Evolutionary conservation across 192 early-diverging fungal genomes (phyloP).

Genomic region (Coemansia sp.): DNA sequence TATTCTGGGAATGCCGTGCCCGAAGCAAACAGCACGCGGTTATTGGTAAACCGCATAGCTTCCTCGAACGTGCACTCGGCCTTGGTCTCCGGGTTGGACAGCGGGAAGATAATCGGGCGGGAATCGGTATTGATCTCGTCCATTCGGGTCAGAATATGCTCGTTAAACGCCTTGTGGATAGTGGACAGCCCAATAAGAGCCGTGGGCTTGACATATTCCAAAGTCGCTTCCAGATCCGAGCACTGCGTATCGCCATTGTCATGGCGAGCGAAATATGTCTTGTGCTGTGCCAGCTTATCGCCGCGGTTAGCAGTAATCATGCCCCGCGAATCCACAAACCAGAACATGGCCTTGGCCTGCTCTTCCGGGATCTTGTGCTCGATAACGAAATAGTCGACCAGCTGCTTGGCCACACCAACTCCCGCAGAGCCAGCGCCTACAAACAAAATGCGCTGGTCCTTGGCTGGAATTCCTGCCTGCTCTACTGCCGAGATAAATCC

Average conservation of each 20-base stretch:
- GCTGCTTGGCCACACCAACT: conserved; percentile 90
- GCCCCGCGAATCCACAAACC: conserved; percentile 90
- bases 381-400: conserved; percentile 74
- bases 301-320: conserved; percentile 85
- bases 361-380: conserved; percentile 71
- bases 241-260: conserved; percentile 81
- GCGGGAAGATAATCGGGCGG: conserved; percentile 85
- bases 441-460: conserved; percentile 85
- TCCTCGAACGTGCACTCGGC: conserved; percentile 94
- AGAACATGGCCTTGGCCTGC: no score
- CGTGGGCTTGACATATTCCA: conserved; percentile 87
- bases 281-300: conserved; percentile 78
- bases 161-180: conserved; percentile 72
- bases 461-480: conserved; percentile 61
- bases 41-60: conserved; percentile 81
- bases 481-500: conserved; percentile 87
- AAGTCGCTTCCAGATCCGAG: conserved; percentile 65
- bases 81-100: conserved; percentile 83
- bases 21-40: conserved; percentile 92
- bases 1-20: conserved; percentile 90
- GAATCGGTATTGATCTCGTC: conserved; percentile 58
- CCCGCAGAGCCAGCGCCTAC: conserved; percentile 93
- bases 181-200: conserved; percentile 88
- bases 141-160: conserved; percentile 70
- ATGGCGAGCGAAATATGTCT: conserved; percentile 79